These are phyloP conservation scores for Fusarium nematophilum DNA, from an alignment of 2,329 filamentous ascomycete genomes.

Conservation along the genomic window DNA sequence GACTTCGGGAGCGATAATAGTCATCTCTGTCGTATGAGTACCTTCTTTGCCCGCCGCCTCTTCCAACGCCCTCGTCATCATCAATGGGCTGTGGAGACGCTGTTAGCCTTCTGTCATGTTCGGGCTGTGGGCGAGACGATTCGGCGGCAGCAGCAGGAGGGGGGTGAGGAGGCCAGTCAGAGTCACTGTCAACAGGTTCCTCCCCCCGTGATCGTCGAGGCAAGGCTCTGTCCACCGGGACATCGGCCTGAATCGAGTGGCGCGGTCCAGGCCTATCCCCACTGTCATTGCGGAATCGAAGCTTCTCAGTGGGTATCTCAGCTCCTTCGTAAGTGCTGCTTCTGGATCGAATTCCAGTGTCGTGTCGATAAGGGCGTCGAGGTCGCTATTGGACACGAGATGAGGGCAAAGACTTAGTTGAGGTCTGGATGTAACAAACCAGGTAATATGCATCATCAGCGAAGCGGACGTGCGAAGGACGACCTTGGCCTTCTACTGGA, in stretches of 20 bases:
- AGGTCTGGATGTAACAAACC: constrained; percentile 22
- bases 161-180: background rate
- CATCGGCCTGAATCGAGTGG: background rate
- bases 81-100: constrained; percentile 35
- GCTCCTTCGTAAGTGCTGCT: constrained; percentile 21
- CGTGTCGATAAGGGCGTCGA: constrained; percentile 10
- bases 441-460: constrained; percentile 32
- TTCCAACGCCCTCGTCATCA: constrained; percentile 2
- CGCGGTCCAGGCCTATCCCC: background rate
- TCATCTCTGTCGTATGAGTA: constrained; percentile 1
- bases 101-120: constrained; percentile 14
- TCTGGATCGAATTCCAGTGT: constrained; percentile 9
- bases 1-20: constrained; percentile 5
- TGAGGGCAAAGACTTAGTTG: background rate
- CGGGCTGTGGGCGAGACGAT: background rate
- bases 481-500: constrained; percentile 18
- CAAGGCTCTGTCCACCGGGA: background rate
- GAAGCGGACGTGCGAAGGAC: constrained; percentile 31
- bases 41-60: background rate
- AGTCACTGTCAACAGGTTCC: background rate
- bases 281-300: constrained; percentile 9
- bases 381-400: constrained; percentile 20
- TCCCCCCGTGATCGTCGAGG: constrained; percentile 12
- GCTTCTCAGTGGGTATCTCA: background rate
- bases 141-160: background rate